phyloP scores from a whole-genome alignment of 164 flowering plant genomes.

The Aristolochia fimbriata region DNA sequence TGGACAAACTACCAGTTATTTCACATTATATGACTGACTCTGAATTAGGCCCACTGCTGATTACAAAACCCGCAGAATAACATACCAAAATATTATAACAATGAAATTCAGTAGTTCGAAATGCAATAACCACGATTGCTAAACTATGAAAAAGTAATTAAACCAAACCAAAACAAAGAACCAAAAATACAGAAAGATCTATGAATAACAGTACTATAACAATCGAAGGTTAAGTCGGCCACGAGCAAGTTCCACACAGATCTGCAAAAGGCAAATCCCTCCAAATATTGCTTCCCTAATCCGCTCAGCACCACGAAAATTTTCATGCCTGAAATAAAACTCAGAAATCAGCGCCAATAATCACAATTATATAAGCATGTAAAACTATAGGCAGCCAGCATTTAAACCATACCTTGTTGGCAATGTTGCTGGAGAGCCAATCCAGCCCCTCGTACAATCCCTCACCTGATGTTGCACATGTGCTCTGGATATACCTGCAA shows the following conservation, averaged over 20 bases:
- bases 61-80: no score
- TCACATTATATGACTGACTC: no score
- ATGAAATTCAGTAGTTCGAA: no score
- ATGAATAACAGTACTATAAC: background rate
- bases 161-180: background rate
- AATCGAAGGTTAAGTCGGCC: background rate
- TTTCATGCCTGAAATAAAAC: background rate
- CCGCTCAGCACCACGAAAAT: background rate
- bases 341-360: no score
- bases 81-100: no score
- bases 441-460: constrained; percentile 22
- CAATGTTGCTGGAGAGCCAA: constrained; percentile 22
- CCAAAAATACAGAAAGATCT: background rate
- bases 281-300: no score
- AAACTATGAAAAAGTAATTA: background rate
- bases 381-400: no score
- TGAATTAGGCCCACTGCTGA: no score
- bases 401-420: constrained; percentile 13
- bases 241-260: background rate
- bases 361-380: no score
- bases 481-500: constrained; percentile 25
- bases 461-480: constrained; percentile 27
- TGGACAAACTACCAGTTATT: no score
- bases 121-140: background rate
- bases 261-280: no score